Evolutionary conservation across 495 filamentous ascomycete species (phyloP).

Genomic region (Penicillium atrosanguineum): DNA sequence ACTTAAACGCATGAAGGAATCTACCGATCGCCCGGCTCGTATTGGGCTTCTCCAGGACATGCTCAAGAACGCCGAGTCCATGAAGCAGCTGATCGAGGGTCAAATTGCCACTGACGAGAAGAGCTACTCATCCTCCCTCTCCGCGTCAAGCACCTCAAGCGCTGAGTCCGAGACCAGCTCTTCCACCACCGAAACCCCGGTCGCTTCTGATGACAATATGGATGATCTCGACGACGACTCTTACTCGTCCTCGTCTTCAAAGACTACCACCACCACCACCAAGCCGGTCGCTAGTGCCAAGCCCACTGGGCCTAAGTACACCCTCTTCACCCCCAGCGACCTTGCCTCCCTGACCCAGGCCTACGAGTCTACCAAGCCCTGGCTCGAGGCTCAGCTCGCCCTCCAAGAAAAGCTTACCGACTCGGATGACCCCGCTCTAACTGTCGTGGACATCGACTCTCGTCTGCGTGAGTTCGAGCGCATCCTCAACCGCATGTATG

Average conservation of each 20-base stretch:
- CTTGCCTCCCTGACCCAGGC: slow-evolving; percentile 44
- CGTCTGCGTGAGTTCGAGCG: slow-evolving; percentile 61
- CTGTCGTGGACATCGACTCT: slow-evolving; percentile 60
- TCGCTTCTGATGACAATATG: slow-evolving; percentile 22
- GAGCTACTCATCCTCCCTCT: slow-evolving; percentile 36
- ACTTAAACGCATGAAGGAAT: slow-evolving; percentile 65
- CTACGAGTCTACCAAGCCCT: slow-evolving; percentile 45
- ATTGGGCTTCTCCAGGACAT: slow-evolving; percentile 61
- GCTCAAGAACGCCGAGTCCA: slow-evolving; percentile 53
- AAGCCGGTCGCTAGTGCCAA: slow-evolving; percentile 30
- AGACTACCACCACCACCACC: slow-evolving; percentile 27
- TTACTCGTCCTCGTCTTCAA: slow-evolving; percentile 33
- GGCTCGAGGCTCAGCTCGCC: slow-evolving; percentile 66
- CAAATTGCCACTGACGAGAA: slow-evolving; percentile 43
- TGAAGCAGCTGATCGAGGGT: slow-evolving; percentile 43
- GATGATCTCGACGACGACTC: slow-evolving; percentile 45
- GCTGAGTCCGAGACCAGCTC: slow-evolving; percentile 25
- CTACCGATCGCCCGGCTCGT: slow-evolving; percentile 60
- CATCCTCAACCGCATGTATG: slow-evolving; percentile 66
- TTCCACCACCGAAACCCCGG: slow-evolving; percentile 25
- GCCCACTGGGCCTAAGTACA: slow-evolving; percentile 39
- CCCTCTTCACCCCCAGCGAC: slow-evolving; percentile 51
- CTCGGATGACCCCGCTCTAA: slow-evolving; percentile 69
- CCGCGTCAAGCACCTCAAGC: slow-evolving; percentile 26
- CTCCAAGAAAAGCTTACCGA: slow-evolving; percentile 64